These are phyloP conservation scores for Chenopodium album DNA, from an alignment of 148 eudicot genomes.

Conservation along the genomic window DNA sequence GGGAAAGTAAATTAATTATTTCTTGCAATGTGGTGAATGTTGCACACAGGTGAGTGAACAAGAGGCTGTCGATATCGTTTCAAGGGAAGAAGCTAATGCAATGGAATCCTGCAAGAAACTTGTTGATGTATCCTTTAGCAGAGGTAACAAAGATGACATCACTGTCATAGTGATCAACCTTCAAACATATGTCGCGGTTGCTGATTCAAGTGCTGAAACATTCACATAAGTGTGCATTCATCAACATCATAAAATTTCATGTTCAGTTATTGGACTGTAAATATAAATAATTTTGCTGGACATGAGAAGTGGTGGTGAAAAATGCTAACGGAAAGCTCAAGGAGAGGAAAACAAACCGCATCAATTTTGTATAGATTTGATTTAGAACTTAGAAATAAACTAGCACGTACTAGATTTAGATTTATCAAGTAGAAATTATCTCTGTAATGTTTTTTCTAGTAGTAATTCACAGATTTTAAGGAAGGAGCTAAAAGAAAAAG, in stretches of 20 bases:
- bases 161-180: constrained; percentile 45
- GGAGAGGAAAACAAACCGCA: not conserved
- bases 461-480: not conserved
- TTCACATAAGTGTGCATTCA: not conserved
- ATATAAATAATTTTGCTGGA: not conserved
- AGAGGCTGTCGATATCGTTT: constrained; percentile 33
- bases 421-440: not conserved
- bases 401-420: not conserved
- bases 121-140: constrained; percentile 34
- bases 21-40: not conserved
- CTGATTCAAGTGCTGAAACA: not conserved
- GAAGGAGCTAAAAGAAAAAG: not conserved
- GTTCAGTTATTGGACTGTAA: not conserved
- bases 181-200: constrained; percentile 21
- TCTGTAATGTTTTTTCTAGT: not conserved
- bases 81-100: constrained; percentile 14
- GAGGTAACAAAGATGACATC: constrained; percentile 46
- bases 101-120: constrained; percentile 36
- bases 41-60: constrained; percentile 32
- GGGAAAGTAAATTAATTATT: not conserved
- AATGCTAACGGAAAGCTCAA: not conserved
- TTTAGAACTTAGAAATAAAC: not conserved
- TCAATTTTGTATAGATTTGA: not conserved
- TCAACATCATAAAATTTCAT: not conserved
- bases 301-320: not conserved